Evolutionary conservation across 2,329 filamentous ascomycete genomes (phyloP), one percentile per base, ranked within the genome.

Genomic region (Myrmaecium sp.): DNA sequence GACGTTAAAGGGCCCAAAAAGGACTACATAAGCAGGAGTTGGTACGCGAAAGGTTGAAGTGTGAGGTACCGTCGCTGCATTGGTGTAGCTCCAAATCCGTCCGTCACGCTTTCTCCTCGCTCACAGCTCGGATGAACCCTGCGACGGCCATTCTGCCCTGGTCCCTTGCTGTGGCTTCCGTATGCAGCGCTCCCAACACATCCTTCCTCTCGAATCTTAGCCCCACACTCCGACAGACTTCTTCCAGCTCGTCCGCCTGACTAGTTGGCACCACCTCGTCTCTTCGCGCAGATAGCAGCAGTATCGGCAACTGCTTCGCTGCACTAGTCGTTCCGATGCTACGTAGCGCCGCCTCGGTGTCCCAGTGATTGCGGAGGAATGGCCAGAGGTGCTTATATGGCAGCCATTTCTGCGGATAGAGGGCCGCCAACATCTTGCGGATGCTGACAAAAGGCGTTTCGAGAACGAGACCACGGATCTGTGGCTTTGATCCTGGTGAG

Each of bases 321-420:
- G 12, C 21, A 14, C 18, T 23, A 3, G 5, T 20, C n/a, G 13
- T 16, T 2, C 54, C 50, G 14, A 66, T 50, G 6, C 34, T 38
- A 4, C 43, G 43, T 30, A 66, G 32, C 2, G 58, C 54, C 1
- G 30, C 36, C 14, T 49, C 45, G 24, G 50, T 60, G 34, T 66
- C 58, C 63, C 64, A 68, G 23, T 52, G 52, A 30, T 58, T 83
- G 36, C 75, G 62, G 7, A 84, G 57, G 41, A 84, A 83, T 0
- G 74, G 74, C 59, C 70, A 69, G 0, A 86, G 58, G 43, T 84
- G 71, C 24, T 66, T 65, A 44, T 86, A 86, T 0, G 79, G 79
- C 5, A 84, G 55, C 76, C 78, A 84, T 38, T 67, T 77, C 38
- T 83, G 75, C 1, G 78, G 78, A 41, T 84, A 86, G 3, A 86